Conservation (phyloP, 2,329 filamentous ascomycete species). For the Scopulariopsis brevicaulis region DNA sequence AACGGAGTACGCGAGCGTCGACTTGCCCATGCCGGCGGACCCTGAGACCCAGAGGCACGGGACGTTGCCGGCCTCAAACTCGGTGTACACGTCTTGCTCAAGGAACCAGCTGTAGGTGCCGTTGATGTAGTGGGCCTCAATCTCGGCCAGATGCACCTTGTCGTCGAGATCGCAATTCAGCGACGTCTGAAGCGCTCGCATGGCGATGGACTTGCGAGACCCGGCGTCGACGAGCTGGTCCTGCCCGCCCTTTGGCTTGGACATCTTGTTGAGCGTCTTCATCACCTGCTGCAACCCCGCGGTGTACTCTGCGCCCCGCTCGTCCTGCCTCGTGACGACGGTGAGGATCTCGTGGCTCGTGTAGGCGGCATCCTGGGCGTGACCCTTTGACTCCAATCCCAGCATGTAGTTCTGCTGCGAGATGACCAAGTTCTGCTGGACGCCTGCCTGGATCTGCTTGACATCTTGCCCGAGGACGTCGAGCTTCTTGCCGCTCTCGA, state of each 20-base stretch:
- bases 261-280: constrained; percentile 1
- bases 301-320: neutral
- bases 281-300: constrained; percentile 2
- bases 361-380: constrained; percentile 1
- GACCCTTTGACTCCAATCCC: neutral
- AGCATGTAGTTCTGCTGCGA: constrained; percentile 2
- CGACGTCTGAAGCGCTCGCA: constrained; percentile 9
- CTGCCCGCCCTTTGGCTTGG: neutral
- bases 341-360: constrained; percentile 3
- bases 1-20: constrained; percentile 14
- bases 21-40: constrained; percentile 19
- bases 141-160: constrained; percentile 14
- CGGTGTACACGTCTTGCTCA: constrained; percentile 16
- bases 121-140: constrained; percentile 14
- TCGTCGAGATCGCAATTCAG: constrained; percentile 6
- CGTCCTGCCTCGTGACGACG: constrained; percentile 1
- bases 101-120: constrained; percentile 20
- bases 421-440: constrained; percentile 1
- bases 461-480: constrained; percentile 9
- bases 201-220: constrained; percentile 1
- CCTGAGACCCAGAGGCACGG: constrained; percentile 16
- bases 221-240: neutral
- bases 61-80: constrained; percentile 2
- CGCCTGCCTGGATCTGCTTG: constrained; percentile 4
- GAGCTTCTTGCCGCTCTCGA: constrained; percentile 16